Conservation (phyloP, 306 rosid species). For the Acacia acuminata region DNA sequence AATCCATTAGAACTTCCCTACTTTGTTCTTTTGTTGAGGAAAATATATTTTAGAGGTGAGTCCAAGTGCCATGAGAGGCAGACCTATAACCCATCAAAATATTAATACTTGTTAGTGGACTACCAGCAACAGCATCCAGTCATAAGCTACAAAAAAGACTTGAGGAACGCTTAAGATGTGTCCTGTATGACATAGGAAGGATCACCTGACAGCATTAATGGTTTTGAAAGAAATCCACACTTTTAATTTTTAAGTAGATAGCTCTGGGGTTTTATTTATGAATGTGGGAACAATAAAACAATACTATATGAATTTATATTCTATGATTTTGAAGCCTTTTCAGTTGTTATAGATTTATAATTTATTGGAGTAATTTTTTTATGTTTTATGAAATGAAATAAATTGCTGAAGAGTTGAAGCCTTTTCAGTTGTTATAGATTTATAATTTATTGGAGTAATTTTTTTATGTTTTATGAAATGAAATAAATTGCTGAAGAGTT, state of each 20-base stretch:
- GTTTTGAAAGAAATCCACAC: neutral
- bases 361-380: conserved; percentile 2
- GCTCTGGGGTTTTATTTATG: conserved; percentile 5
- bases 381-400: neutral
- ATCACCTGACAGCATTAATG: neutral
- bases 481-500: neutral
- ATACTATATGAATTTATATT: neutral
- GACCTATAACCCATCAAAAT: neutral
- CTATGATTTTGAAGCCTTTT: neutral
- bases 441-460: conserved; percentile 17
- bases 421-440: neutral
- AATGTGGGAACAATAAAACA: neutral
- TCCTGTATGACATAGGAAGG: neutral
- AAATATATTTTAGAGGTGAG: neutral
- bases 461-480: neutral
- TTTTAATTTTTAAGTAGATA: neutral
- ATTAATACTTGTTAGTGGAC: neutral
- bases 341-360: neutral
- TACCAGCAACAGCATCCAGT: neutral
- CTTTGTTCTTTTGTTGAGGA: neutral
- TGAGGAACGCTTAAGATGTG: neutral
- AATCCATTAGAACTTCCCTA: neutral
- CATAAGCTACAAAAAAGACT: neutral
- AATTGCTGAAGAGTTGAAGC: neutral
- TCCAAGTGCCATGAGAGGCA: neutral